phyloP scores from a whole-genome alignment of 2,329 filamentous ascomycete genomes.

The Trichothecium sympodiale region DNA sequence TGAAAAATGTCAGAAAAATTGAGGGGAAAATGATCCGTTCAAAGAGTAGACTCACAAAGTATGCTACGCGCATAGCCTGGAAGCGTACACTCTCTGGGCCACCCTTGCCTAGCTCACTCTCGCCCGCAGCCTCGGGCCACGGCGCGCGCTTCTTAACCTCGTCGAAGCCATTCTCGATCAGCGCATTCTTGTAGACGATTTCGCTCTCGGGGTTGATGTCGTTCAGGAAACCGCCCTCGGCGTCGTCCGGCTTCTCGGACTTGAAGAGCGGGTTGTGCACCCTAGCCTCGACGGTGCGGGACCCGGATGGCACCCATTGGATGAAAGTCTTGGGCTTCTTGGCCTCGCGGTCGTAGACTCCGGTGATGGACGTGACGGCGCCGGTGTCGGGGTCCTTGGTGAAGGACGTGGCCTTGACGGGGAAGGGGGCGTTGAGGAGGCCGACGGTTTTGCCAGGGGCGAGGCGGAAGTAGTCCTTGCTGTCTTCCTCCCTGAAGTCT shows the following conservation, averaged over 20 bases:
- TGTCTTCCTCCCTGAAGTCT: conserved; percentile 62
- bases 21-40: not conserved
- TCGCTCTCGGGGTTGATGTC: conserved; percentile 76
- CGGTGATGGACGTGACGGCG: conserved; percentile 50
- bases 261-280: conserved; percentile 74
- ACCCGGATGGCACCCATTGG: conserved; percentile 65
- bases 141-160: conserved; percentile 62
- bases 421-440: conserved; percentile 55
- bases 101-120: conserved; percentile 44
- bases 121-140: conserved; percentile 65
- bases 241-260: conserved; percentile 63
- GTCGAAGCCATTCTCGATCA: conserved; percentile 70
- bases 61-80: conserved; percentile 75
- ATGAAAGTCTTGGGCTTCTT: conserved; percentile 68
- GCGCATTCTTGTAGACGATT: conserved; percentile 57
- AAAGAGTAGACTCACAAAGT: conserved; percentile 47
- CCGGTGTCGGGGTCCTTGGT: conserved; percentile 49
- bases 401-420: conserved; percentile 55
- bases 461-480: conserved; percentile 62
- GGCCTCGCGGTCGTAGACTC: conserved; percentile 50
- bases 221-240: conserved; percentile 65
- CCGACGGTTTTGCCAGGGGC: conserved; percentile 62
- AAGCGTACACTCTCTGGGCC: conserved; percentile 68
- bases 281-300: conserved; percentile 57
- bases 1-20: conserved; percentile 6